Percentiles rank a stretch among this genome's conserved stretches.
These are phyloP conservation scores for Xylariaceae sp. DNA, from an alignment of 2,329 filamentous ascomycete species.

Conservation along the genomic window DNA sequence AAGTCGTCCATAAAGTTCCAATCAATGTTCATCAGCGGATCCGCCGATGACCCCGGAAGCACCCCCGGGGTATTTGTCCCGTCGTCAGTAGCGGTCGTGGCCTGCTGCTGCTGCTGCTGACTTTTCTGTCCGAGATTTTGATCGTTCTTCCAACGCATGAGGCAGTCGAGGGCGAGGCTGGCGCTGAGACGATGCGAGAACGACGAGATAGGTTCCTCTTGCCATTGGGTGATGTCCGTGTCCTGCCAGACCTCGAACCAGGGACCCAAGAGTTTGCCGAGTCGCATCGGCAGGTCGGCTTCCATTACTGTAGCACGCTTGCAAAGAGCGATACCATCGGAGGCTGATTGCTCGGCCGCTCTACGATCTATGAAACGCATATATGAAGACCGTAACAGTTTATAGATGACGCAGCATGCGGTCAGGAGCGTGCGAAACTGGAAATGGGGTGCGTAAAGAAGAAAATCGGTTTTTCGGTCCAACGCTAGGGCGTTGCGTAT, in stretches of 20 bases:
- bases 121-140: slow-evolving; percentile 5
- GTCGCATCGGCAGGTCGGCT: slow-evolving; percentile 43
- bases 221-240: slow-evolving; percentile 30
- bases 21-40: slow-evolving; percentile 21
- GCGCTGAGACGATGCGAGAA: slow-evolving; percentile 44
- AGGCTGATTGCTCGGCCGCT: slow-evolving; percentile 18
- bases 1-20: slow-evolving; percentile 32
- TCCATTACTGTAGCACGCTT: slow-evolving; percentile 43
- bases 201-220: slow-evolving; percentile 36
- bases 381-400: slow-evolving; percentile 41
- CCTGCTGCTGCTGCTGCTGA: slow-evolving; percentile 7
- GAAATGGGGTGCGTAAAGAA: slow-evolving; percentile 46
- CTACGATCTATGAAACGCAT: slow-evolving; percentile 10
- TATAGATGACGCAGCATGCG: slow-evolving; percentile 42
- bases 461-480: slow-evolving; percentile 32
- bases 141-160: slow-evolving; percentile 40
- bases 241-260: slow-evolving; percentile 38
- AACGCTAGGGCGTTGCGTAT: slow-evolving; percentile 39
- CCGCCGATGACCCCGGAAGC: not conserved
- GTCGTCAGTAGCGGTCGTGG: slow-evolving; percentile 1
- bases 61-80: not conserved
- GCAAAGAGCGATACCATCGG: slow-evolving; percentile 32
- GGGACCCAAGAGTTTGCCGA: slow-evolving; percentile 42
- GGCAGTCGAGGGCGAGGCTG: slow-evolving; percentile 46
- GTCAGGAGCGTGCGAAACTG: slow-evolving; percentile 43